A percentile compares a stretch with the other conserved stretches of the same genome.
Evolutionary conservation across 1,139 yeast species (phyloP).

Genomic region (Debaryomycetaceae sp.): DNA sequence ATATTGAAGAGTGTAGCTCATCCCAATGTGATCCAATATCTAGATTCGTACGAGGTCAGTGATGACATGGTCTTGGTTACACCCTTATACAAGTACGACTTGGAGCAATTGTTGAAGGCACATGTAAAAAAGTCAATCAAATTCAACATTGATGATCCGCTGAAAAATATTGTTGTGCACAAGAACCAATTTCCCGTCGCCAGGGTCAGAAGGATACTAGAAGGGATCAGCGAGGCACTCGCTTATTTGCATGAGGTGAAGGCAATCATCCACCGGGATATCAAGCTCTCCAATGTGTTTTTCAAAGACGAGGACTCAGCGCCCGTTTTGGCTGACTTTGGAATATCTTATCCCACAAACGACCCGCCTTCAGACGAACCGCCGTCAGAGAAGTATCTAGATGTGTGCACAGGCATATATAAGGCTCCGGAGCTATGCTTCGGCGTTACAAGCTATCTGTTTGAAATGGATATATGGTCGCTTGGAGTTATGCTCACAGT

Average conservation of each 20-base stretch:
- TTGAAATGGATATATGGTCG: conserved; percentile 78
- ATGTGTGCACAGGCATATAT: conserved; percentile 73
- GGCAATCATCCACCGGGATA: conserved; percentile 82
- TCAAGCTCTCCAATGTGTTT: conserved; percentile 78
- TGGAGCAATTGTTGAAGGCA: conserved; percentile 22
- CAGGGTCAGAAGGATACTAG: conserved; percentile 15
- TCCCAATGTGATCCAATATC: conserved; percentile 18
- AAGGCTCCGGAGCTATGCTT: conserved; percentile 84
- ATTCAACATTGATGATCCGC: conserved; percentile 22
- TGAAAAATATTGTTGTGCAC: conserved; percentile 8
- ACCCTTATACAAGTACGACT: conserved; percentile 26
- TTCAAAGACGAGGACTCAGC: conserved; percentile 34
- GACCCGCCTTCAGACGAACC: conserved; percentile 43
- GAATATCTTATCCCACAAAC: conserved; percentile 53
- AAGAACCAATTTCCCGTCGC: conserved; percentile 15
- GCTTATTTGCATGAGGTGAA: conserved; percentile 31
- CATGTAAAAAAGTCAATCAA: conserved; percentile 15
- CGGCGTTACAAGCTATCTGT: conserved; percentile 60
- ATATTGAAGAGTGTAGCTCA: conserved; percentile 23
- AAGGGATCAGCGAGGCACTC: conserved; percentile 19
- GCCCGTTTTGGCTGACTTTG: conserved; percentile 70
- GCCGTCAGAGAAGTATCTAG: conserved; percentile 50
- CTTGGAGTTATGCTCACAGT: conserved; percentile 67
- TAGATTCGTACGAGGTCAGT: conserved; percentile 19
- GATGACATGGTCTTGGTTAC: conserved; percentile 39